Conservation (phyloP, 495 filamentous ascomycete species). For the Diplogelasinospora grovesii region DNA sequence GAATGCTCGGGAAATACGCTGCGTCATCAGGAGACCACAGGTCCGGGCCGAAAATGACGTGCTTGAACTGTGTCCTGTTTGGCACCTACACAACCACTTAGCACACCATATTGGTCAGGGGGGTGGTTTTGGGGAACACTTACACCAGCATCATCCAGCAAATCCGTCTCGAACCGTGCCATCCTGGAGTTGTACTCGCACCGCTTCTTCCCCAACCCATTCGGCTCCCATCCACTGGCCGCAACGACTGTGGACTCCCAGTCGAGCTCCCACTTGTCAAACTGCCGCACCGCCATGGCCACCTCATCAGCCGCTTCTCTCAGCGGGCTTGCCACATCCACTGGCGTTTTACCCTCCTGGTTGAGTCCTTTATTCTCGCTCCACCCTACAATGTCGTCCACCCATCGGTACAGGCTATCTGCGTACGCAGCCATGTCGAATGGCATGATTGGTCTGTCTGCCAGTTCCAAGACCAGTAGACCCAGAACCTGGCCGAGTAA, state of each 20-base stretch:
- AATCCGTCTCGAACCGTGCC: constrained; percentile 72
- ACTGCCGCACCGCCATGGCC: constrained; percentile 50
- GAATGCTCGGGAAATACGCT: constrained; percentile 75
- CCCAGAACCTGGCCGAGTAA: constrained; percentile 72
- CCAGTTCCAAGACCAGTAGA: constrained; percentile 77
- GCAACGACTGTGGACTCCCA: constrained; percentile 65
- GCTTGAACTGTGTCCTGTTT: constrained; percentile 89
- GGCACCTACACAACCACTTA: constrained; percentile 61
- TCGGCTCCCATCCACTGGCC: constrained; percentile 62
- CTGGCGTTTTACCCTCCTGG: constrained; percentile 17
- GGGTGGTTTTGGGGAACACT: too few relatives aligned
- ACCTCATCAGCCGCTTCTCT: constrained; percentile 56
- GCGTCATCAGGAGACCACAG: constrained; percentile 70
- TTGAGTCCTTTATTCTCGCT: constrained; percentile 5
- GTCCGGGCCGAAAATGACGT: constrained; percentile 81
- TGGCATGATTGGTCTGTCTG: constrained; percentile 72
- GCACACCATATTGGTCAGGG: too few relatives aligned
- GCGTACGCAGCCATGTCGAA: constrained; percentile 68
- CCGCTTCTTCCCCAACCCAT: constrained; percentile 54
- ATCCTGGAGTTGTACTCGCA: constrained; percentile 64
- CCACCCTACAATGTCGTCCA: constrained; percentile 60
- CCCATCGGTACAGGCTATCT: constrained; percentile 51
- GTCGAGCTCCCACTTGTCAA: constrained; percentile 62
- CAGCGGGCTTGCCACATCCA: constrained; percentile 52
- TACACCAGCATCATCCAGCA: constrained; percentile 77